phyloP scores from a whole-genome alignment of 257 asterid genomes.

The Fraxinus anomala region DNA sequence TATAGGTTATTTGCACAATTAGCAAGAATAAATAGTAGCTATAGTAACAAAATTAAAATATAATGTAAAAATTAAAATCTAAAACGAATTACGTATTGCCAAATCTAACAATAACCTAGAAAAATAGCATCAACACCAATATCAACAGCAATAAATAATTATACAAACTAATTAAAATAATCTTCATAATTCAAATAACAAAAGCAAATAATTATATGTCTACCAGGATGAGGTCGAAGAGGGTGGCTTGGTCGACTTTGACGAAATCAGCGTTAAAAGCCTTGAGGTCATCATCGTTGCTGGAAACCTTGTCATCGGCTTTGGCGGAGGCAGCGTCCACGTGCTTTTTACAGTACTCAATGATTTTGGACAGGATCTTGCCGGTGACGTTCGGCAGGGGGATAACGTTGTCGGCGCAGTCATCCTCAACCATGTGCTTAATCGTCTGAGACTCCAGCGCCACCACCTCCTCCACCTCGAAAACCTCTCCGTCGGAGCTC shows the following conservation, averaged over 20 bases:
- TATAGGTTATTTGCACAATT: not conserved
- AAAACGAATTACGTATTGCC: not conserved
- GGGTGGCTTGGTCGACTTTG: not conserved
- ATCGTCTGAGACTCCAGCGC: slow-evolving; percentile 14
- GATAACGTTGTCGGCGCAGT: not conserved
- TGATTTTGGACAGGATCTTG: slow-evolving; percentile 4
- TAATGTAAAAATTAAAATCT: not conserved
- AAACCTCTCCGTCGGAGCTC: slow-evolving; percentile 5
- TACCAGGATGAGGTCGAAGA: slow-evolving; percentile 15
- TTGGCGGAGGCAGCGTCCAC: slow-evolving; percentile 2
- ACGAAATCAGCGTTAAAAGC: slow-evolving; percentile 2
- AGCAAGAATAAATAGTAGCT: not conserved
- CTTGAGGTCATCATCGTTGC: slow-evolving; percentile 7
- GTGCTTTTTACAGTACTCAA: slow-evolving; percentile 12
- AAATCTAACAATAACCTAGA: not conserved
- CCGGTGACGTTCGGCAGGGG: slow-evolving; percentile 15
- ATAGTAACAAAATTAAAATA: not conserved
- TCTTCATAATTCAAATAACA: not conserved
- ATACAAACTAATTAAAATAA: not conserved
- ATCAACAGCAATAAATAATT: not conserved
- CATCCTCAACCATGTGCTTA: slow-evolving; percentile 12
- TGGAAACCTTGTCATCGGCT: not conserved
- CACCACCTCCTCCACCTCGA: slow-evolving; percentile 2
- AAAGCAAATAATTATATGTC: not conserved
- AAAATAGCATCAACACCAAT: not conserved